These are phyloP conservation scores for Paramecium octaurelia DNA, from an alignment of 73 alveolate species.

Conservation along the genomic window DNA sequence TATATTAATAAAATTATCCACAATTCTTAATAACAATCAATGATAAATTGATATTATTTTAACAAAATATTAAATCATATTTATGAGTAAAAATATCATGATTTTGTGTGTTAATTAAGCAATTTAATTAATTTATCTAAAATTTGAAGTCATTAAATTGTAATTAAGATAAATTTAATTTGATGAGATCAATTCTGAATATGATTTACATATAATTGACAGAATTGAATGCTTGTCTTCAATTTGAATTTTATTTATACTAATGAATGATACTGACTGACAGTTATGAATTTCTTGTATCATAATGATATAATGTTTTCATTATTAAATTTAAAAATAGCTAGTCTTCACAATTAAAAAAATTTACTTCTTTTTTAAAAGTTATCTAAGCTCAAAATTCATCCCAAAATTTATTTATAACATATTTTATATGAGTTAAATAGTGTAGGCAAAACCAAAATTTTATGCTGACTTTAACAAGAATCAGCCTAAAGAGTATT, in stretches of 20 bases:
- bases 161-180: too few relatives aligned
- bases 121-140: too few relatives aligned
- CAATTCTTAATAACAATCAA: neutral
- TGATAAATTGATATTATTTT: neutral
- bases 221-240: neutral
- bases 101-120: neutral
- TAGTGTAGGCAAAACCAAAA: constrained; percentile 57
- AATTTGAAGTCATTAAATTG: too few relatives aligned
- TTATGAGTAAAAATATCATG: neutral
- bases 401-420: neutral
- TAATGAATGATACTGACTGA: too few relatives aligned
- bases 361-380: neutral
- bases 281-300: neutral
- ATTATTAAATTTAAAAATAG: too few relatives aligned
- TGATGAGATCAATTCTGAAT: neutral
- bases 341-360: neutral
- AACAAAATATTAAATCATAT: neutral
- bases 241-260: too few relatives aligned
- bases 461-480: constrained; percentile 63
- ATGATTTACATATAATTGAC: neutral
- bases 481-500: constrained; percentile 75
- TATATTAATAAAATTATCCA: neutral
- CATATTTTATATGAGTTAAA: constrained; percentile 11
- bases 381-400: neutral
- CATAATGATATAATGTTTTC: neutral